Percentiles rank a stretch among this genome's conserved stretches.
phyloP scores from a whole-genome alignment of 345 rosid species.

The rapeseed (Brassica napus) region DNA sequence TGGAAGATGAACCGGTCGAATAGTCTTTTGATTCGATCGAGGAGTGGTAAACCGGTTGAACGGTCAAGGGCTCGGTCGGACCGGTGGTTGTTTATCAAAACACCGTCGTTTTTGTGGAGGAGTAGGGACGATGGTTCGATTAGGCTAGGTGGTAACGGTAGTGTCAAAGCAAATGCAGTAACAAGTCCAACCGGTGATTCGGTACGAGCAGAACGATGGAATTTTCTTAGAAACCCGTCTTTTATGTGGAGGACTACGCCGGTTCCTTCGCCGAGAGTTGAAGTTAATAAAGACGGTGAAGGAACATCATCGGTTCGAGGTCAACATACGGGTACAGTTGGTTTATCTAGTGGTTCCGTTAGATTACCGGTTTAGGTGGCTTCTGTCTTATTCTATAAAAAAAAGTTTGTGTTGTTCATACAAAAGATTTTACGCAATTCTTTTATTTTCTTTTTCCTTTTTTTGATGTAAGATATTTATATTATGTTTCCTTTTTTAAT shows the following conservation, averaged over 20 bases:
- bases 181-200: background rate
- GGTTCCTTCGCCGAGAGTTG: background rate
- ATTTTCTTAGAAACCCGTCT: background rate
- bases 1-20: background rate
- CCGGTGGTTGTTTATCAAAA: background rate
- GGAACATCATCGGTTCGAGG: background rate
- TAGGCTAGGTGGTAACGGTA: background rate
- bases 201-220: background rate
- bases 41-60: background rate
- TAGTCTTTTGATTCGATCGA: background rate
- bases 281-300: background rate
- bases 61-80: background rate
- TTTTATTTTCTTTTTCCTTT: background rate
- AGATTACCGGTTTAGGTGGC: background rate
- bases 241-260: background rate
- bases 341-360: background rate
- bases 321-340: background rate
- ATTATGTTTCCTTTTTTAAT: no score
- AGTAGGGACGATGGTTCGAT: background rate
- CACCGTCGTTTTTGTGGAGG: background rate
- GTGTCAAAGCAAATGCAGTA: background rate
- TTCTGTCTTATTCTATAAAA: background rate
- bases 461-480: slow-evolving; percentile 12
- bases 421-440: slow-evolving; percentile 13
- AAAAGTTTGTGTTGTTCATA: slow-evolving; percentile 14